Evolutionary conservation across 2,329 filamentous ascomycete genomes (phyloP), one percentile per base, ranked within the genome.

Genomic region (Drechslerella dactyloides): DNA sequence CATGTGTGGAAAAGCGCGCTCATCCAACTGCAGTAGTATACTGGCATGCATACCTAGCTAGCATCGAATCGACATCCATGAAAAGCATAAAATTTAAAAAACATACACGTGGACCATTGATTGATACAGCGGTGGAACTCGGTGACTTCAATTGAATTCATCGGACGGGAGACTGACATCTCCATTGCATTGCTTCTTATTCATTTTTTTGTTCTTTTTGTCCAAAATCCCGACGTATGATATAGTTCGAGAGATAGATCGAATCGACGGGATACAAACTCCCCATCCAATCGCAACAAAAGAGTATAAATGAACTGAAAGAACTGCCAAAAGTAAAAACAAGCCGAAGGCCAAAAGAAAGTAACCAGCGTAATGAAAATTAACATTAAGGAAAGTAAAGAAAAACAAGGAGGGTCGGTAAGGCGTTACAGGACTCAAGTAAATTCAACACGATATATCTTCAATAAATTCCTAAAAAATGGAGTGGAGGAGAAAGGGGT

Each of bases 381-480:
- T 33, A 53, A 53, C 50, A 53, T 53, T 53, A 53, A 53, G 50
- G 50, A 53, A 53, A 53, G 50, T 53, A 21, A 24, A 33, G 50
- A 53, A 53, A 11, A 35, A 53, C 23, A 33, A 23, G 19, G 17
- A 42, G 11, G 53, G 35, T 52, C 61, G 27, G 21, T 50, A 58
- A 48, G 50, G 6, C 46, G 68, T 35, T 24, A 63, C 62, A 73
- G 66, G 59, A 68, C 27, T 61, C 61, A 62, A 68, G 44, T 51
- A 54, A 57, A 57, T 23, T 48, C 8, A 21, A 48, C 8, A 19
- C 44, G 11, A 3, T 15, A 21, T 21, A 48, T 48, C 17, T 19
- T 19, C 15, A 58, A 51, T 57, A 65, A 46, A 15, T 46, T 33
- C 55, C 30, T 55, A 68, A 69, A 17, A 73, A 48, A 68, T 46